A percentile compares a stretch with the other conserved stretches of the same genome.
These are phyloP conservation scores for Phialocephala subalpina DNA, from an alignment of 2,329 filamentous ascomycete genomes.

Conservation along the genomic window DNA sequence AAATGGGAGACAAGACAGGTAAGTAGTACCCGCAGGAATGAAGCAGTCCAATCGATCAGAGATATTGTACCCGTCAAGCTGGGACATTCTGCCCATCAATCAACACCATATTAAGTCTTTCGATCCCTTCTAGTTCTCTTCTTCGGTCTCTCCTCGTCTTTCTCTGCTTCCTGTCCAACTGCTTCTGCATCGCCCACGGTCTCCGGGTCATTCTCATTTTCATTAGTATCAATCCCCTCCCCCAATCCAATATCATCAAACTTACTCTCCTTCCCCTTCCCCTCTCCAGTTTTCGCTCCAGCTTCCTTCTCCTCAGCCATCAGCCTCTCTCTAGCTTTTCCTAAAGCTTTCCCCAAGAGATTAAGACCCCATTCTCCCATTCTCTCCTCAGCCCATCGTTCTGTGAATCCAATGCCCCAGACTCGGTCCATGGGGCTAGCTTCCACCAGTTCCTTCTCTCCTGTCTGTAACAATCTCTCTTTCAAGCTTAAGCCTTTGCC, in stretches of 20 bases:
- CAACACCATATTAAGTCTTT: neutral
- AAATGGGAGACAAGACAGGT: too few relatives aligned
- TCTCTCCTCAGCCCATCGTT: conserved; percentile 55
- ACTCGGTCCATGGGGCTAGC: conserved; percentile 66
- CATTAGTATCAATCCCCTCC: too few relatives aligned
- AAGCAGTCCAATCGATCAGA: too few relatives aligned
- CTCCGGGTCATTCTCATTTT: neutral
- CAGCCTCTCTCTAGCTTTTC: conserved; percentile 63
- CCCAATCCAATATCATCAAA: too few relatives aligned
- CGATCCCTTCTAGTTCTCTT: conserved; percentile 11
- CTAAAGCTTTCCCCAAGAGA: conserved; percentile 68
- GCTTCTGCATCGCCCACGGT: neutral
- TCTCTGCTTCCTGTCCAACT: neutral
- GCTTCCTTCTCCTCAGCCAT: conserved; percentile 46
- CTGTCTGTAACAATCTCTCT: conserved; percentile 62
- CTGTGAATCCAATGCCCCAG: conserved; percentile 71
- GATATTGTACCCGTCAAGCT: neutral
- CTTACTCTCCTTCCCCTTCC: neutral
- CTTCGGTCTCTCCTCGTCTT: neutral
- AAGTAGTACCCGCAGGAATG: neutral
- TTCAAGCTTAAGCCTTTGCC: conserved; percentile 46
- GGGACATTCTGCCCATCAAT: neutral
- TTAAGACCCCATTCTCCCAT: conserved; percentile 68
- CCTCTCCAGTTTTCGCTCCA: neutral
- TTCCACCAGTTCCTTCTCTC: conserved; percentile 67